These are phyloP conservation scores for Penicillium robsamsonii DNA, from an alignment of 495 filamentous ascomycete species.

Conservation along the genomic window DNA sequence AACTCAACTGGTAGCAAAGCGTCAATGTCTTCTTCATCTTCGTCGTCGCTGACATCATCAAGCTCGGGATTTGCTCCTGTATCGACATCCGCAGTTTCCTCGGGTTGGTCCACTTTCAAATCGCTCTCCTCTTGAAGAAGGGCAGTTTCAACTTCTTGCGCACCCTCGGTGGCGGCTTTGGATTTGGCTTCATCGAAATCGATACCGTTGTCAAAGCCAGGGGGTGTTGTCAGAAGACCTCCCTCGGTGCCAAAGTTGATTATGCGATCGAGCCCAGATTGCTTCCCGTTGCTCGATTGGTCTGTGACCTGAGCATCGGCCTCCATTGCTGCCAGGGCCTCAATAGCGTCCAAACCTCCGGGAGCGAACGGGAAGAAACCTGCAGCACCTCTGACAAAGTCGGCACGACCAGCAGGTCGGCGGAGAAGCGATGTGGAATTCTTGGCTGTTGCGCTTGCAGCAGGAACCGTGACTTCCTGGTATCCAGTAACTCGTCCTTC, in stretches of 20 bases:
- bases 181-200: conserved; percentile 64
- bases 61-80: conserved; percentile 47
- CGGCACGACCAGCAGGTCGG: conserved; percentile 81
- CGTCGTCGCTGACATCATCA: conserved; percentile 49
- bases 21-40: conserved; percentile 81
- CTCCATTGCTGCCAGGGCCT: conserved; percentile 73
- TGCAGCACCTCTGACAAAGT: conserved; percentile 92
- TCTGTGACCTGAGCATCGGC: conserved; percentile 53
- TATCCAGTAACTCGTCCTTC: conserved; percentile 94
- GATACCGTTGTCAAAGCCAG: conserved; percentile 78
- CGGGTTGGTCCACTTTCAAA: conserved; percentile 35
- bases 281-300: conserved; percentile 38
- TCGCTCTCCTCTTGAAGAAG: conserved; percentile 64
- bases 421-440: conserved; percentile 89
- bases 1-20: conserved; percentile 89
- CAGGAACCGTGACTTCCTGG: conserved; percentile 89
- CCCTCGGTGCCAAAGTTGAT: conserved; percentile 77
- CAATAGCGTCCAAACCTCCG: conserved; percentile 85
- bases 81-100: conserved; percentile 28
- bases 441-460: conserved; percentile 87
- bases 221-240: conserved; percentile 76
- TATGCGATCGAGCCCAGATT: conserved; percentile 64
- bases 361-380: conserved; percentile 97
- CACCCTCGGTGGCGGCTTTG: conserved; percentile 54
- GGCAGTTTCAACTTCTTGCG: conserved; percentile 70